These are phyloP conservation scores for Sporothrix schenckii DNA, from an alignment of 2,329 filamentous ascomycete species.

Conservation along the genomic window DNA sequence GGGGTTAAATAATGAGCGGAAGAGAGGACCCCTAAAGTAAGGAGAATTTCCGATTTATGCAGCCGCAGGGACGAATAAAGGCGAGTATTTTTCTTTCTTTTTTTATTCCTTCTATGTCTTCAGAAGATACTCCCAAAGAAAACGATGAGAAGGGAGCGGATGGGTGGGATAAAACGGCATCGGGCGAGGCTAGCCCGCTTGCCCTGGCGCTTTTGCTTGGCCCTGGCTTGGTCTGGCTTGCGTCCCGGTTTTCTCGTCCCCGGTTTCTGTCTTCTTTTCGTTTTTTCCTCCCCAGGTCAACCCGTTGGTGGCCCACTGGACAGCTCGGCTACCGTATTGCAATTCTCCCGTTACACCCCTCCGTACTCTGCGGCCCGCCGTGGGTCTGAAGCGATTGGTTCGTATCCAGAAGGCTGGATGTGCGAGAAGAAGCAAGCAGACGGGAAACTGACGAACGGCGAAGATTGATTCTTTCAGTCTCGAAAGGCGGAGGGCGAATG, in stretches of 20 bases:
- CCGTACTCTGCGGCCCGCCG: slow-evolving; percentile 16
- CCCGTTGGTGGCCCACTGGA: slow-evolving; percentile 6
- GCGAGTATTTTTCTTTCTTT: too few relatives aligned
- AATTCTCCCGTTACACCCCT: neutral
- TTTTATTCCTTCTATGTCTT: neutral
- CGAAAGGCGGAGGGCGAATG: neutral
- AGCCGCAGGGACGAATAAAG: neutral
- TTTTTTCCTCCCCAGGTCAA: neutral
- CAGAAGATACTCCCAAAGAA: slow-evolving; percentile 1
- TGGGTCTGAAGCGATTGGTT: slow-evolving; percentile 16
- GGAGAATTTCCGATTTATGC: neutral
- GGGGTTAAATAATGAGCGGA: slow-evolving; percentile 5
- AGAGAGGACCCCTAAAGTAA: slow-evolving; percentile 9
- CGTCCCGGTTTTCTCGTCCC: neutral
- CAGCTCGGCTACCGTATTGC: neutral
- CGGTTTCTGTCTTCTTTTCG: neutral
- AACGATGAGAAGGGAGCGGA: neutral
- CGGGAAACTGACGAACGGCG: neutral
- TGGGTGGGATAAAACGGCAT: neutral
- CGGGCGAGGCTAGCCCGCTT: slow-evolving; percentile 6
- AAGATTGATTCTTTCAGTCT: too few relatives aligned
- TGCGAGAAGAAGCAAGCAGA: neutral
- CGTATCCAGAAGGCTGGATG: slow-evolving; percentile 7
- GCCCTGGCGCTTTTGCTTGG: neutral
- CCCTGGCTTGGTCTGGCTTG: slow-evolving; percentile 14